Conservation (phyloP, 1,139 yeast species). For the Pichia sp. region DNA sequence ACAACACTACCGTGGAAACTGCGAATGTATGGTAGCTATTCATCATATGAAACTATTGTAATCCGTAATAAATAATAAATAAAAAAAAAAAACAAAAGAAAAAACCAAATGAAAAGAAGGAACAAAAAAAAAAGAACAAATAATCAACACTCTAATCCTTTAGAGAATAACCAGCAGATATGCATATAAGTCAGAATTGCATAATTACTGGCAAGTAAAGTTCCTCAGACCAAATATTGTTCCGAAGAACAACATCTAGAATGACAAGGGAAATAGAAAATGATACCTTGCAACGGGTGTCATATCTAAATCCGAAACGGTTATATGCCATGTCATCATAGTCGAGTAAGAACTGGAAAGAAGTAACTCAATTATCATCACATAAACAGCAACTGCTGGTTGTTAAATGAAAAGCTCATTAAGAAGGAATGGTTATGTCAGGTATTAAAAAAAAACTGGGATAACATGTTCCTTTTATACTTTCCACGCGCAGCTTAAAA, state of each 20-base stretch:
- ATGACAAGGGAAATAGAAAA: conserved; percentile 26
- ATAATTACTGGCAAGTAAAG: conserved; percentile 84
- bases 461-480: conserved; percentile 3
- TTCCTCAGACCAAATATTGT: conserved; percentile 25
- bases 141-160: conserved; percentile 7
- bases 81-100: conserved; percentile 1
- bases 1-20: conserved; percentile 88
- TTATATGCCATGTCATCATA: conserved; percentile 78
- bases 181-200: conserved; percentile 9
- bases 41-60: conserved; percentile 49
- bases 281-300: conserved; percentile 26
- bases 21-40: conserved; percentile 76
- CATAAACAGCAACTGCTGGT: conserved; percentile 22
- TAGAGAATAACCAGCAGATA: conserved; percentile 14
- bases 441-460: background rate
- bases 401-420: background rate
- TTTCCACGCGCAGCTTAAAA: background rate
- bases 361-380: conserved; percentile 55
- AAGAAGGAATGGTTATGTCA: background rate
- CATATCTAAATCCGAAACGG: conserved; percentile 34
- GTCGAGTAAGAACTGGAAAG: conserved; percentile 83
- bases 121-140: background rate
- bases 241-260: background rate
- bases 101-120: background rate
- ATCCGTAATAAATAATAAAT: background rate